A percentile compares a stretch with the other conserved stretches of the same genome.
phyloP scores from a whole-genome alignment of 1,284 basidiomycete genomes.

The Gomphus sp. region DNA sequence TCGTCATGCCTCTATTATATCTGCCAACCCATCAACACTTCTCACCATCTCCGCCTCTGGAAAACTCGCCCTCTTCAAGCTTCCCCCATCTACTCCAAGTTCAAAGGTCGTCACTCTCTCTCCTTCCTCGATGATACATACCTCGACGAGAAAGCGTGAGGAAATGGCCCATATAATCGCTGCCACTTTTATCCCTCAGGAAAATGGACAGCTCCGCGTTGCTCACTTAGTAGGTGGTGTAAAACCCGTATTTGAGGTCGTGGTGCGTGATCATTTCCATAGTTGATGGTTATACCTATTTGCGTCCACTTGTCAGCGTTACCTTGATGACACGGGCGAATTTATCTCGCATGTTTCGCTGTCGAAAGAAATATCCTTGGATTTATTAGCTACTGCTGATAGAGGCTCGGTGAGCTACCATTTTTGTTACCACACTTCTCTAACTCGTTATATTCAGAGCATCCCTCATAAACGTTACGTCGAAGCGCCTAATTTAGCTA shows the following conservation, averaged over 20 bases:
- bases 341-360: constrained; percentile 44
- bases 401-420: constrained; percentile 19
- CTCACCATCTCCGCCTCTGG: constrained; percentile 59
- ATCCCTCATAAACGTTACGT: constrained; percentile 47
- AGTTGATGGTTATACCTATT: background rate
- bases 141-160: constrained; percentile 29
- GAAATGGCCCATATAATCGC: constrained; percentile 36
- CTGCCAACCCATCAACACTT: constrained; percentile 30
- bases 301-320: constrained; percentile 29
- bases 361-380: constrained; percentile 39
- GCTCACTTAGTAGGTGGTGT: constrained; percentile 57
- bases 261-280: constrained; percentile 36
- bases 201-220: constrained; percentile 42
- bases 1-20: constrained; percentile 41
- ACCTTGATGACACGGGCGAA: constrained; percentile 44
- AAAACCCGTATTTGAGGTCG: constrained; percentile 56
- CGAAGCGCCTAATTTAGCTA: constrained; percentile 49
- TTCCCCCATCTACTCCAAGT: constrained; percentile 34
- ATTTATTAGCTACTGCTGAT: constrained; percentile 23
- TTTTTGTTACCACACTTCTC: constrained; percentile 5
- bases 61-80: constrained; percentile 53
- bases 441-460: constrained; percentile 23
- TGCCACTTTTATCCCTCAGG: constrained; percentile 33
- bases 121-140: constrained; percentile 38
- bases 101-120: constrained; percentile 39